phyloP scores from a whole-genome alignment of 2,329 filamentous ascomycete genomes.

The Pezicula neosporulosa region DNA sequence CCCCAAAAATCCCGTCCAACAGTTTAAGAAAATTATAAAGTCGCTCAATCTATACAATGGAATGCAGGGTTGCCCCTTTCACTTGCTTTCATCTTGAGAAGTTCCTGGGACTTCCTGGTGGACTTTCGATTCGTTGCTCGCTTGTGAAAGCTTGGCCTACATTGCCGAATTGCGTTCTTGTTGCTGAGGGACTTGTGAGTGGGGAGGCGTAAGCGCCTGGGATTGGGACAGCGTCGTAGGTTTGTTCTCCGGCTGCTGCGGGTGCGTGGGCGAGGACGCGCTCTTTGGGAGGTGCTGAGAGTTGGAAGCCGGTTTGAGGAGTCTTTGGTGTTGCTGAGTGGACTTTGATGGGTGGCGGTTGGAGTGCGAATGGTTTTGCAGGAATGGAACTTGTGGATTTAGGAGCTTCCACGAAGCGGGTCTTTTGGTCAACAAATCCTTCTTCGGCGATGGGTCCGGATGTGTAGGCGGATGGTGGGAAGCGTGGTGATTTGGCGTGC shows the following conservation, averaged over 20 bases:
- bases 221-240: slow-evolving; percentile 84
- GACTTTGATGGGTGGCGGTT: slow-evolving; percentile 77
- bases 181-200: slow-evolving; percentile 46
- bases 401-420: slow-evolving; percentile 53
- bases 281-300: slow-evolving; percentile 26
- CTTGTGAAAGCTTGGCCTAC: slow-evolving; percentile 27
- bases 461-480: slow-evolving; percentile 54
- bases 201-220: slow-evolving; percentile 73
- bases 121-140: slow-evolving; percentile 26
- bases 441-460: slow-evolving; percentile 51
- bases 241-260: slow-evolving; percentile 74
- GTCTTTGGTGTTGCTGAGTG: slow-evolving; percentile 73
- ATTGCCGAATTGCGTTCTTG: slow-evolving; percentile 27
- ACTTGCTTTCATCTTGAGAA: slow-evolving; percentile 14
- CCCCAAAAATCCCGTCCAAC: no score
- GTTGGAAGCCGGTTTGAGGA: slow-evolving; percentile 58
- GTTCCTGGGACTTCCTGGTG: slow-evolving; percentile 25
- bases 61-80: no score
- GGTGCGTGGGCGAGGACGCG: slow-evolving; percentile 59
- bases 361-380: slow-evolving; percentile 73
- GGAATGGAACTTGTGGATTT: slow-evolving; percentile 57
- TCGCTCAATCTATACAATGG: no score
- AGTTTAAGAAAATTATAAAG: no score
- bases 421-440: slow-evolving; percentile 40
- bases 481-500: slow-evolving; percentile 45